Percentiles rank a stretch among this genome's conserved stretches.
Conservation (phyloP, 345 rosid species). For the Litchi chinensis region DNA sequence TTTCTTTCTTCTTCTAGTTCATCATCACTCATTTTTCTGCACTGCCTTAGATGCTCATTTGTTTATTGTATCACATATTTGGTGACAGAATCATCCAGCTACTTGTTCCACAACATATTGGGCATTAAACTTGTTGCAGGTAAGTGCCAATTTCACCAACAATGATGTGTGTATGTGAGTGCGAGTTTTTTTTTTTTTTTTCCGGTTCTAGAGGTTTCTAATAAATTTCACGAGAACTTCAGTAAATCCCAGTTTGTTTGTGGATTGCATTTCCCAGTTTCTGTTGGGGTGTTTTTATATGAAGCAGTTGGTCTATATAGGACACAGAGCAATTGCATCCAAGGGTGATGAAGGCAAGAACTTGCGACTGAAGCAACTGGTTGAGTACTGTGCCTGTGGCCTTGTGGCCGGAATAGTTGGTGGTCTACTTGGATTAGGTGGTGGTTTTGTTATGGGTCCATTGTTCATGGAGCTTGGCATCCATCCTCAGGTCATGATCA, state of each 20-base stretch:
- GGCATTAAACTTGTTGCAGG: slow-evolving; percentile 37
- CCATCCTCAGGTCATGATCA: slow-evolving; percentile 36
- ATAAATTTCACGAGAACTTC: too few species aligned
- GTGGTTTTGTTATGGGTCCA: slow-evolving; percentile 50
- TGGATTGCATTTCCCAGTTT: slow-evolving; percentile 32
- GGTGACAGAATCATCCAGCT: slow-evolving; percentile 31
- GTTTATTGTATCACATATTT: background rate
- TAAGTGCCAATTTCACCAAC: background rate
- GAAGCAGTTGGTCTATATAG: slow-evolving; percentile 46
- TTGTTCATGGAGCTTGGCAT: slow-evolving; percentile 46
- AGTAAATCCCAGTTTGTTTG: background rate
- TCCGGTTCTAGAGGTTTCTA: too few species aligned
- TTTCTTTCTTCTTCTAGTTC: background rate
- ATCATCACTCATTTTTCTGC: background rate
- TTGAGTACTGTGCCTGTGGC: slow-evolving; percentile 27
- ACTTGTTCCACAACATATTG: slow-evolving; percentile 37
- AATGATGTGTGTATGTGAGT: too few species aligned
- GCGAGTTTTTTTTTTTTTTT: too few species aligned
- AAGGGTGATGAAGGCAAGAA: slow-evolving; percentile 38
- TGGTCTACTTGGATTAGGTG: slow-evolving; percentile 46
- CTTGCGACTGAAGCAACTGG: slow-evolving; percentile 23
- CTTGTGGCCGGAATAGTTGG: slow-evolving; percentile 38
- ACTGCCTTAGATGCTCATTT: background rate
- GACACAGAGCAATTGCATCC: slow-evolving; percentile 41
- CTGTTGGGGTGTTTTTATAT: slow-evolving; percentile 23